Evolutionary conservation across 2,329 filamentous ascomycete genomes (phyloP), one percentile per base, ranked within the genome.

Genomic region (Fusarium temperatum): DNA sequence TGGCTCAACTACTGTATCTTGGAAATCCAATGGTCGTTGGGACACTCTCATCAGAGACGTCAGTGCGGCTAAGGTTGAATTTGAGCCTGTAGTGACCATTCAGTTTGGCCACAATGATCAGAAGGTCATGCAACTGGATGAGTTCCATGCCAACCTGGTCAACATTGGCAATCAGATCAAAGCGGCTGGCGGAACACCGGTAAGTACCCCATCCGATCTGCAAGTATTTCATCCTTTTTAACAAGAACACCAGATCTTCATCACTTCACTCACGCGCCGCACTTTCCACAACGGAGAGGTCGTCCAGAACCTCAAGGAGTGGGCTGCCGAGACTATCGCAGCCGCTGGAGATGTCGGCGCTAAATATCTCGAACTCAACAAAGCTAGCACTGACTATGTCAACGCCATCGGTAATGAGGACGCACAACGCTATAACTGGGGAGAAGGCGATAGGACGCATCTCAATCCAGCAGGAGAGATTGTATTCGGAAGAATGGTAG

Each of bases 21-120:
- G 56, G 66, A 68, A 69, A 13, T 55, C 48, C 1, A 69, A 30
- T 42, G 65, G 66, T 1, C 66, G 66, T 6, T 68, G 64, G 66
- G 66, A 68, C 11, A 13, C 57, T 26, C 64, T 68, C 0, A n/a
- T 68, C 0, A 28, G 30, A 2, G 48, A 69, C 10, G 6, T 68
- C 0, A 4, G 26, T 2, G 28, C 24, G 8, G 56, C 65, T 1
- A 68, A 69, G 9, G 24, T 6, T 3, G 28, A 68, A 1, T 68
- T 63, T 1, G 64, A 68, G 20, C 66, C 64, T 1, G 48, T 68
- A 0, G 64, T 69, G 3, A 63, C 64, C 0, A 63, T 68, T 7
- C 64, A 68, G 2, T 68, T 68, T 14, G 66, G 66, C 0, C 66
- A 68, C 9, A 68, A 68, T 22, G 66, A 68, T 2, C 66, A 68